Percentiles rank a stretch among this genome's conserved stretches.
These are phyloP conservation scores for Flueggea neowawraea DNA, from an alignment of 441 rosid genomes.

Conservation along the genomic window DNA sequence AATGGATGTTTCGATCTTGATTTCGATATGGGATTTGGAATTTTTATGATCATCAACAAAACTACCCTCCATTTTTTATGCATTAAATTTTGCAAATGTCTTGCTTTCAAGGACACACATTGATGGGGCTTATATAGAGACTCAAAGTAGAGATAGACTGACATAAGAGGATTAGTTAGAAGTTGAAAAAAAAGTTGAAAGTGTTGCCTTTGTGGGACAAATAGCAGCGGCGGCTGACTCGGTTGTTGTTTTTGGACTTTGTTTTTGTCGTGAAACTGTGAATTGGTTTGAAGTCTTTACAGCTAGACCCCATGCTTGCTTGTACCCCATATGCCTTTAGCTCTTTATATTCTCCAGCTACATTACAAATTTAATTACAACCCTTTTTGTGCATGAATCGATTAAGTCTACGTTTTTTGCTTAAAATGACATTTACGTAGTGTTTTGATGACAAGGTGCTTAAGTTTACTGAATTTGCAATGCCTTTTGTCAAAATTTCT, in stretches of 20 bases:
- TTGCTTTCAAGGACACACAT: neutral
- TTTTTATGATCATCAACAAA: neutral
- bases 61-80: neutral
- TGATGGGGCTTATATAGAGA: slow-evolving; percentile 2
- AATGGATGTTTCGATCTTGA: slow-evolving; percentile 13
- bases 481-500: too few relatives aligned
- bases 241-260: slow-evolving; percentile 17
- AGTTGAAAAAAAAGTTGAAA: neutral
- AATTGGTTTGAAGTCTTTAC: slow-evolving; percentile 28
- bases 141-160: too few relatives aligned
- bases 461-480: too few relatives aligned
- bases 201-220: neutral
- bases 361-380: too few relatives aligned
- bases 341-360: too few relatives aligned
- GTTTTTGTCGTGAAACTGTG: neutral
- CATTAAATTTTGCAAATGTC: too few relatives aligned
- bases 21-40: slow-evolving; percentile 10
- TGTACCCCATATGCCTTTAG: too few relatives aligned
- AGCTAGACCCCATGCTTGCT: slow-evolving; percentile 22
- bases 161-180: too few relatives aligned
- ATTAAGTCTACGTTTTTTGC: too few relatives aligned
- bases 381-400: too few relatives aligned
- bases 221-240: slow-evolving; percentile 19
- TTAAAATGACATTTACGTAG: too few relatives aligned
- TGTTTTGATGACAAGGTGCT: too few relatives aligned